Evolutionary conservation across 306 rosid species (phyloP).

Genomic region (Castanospermum australe): DNA sequence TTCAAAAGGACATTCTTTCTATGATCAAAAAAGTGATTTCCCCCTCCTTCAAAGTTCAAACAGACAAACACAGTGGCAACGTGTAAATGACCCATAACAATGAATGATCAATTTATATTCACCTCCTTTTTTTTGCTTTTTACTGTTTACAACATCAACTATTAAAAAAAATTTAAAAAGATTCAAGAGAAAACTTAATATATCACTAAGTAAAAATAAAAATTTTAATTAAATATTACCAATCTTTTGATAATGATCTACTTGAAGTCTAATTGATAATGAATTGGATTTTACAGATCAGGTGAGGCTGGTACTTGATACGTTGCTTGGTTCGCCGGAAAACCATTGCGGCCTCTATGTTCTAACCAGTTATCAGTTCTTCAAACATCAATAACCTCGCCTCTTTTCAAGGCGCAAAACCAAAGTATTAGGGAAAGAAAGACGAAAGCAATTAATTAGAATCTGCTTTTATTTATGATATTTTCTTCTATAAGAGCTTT

Average conservation of each 20-base stretch:
- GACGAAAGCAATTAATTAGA: slow-evolving; percentile 1
- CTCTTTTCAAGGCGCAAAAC: background rate
- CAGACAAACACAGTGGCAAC: background rate
- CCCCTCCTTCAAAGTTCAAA: background rate
- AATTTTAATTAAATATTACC: too few relatives aligned
- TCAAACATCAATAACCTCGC: too few relatives aligned
- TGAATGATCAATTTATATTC: background rate
- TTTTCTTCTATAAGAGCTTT: too few relatives aligned
- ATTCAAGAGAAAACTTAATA: too few relatives aligned
- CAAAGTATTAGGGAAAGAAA: background rate
- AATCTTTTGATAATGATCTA: too few relatives aligned
- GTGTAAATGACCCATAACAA: background rate
- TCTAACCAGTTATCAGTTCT: background rate
- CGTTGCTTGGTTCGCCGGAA: background rate
- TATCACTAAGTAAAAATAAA: too few relatives aligned
- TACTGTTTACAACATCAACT: too few relatives aligned
- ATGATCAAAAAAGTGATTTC: background rate
- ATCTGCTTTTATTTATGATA: slow-evolving; percentile 1
- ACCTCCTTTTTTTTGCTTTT: background rate
- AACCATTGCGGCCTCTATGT: background rate
- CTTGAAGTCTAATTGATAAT: too few relatives aligned
- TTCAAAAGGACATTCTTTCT: background rate
- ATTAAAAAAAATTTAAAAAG: too few relatives aligned
- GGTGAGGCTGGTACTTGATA: too few relatives aligned
- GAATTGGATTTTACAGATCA: too few relatives aligned